These are phyloP conservation scores for Arxiozyma heterogenica DNA, from an alignment of 1,139 yeast genomes.

Conservation along the genomic window DNA sequence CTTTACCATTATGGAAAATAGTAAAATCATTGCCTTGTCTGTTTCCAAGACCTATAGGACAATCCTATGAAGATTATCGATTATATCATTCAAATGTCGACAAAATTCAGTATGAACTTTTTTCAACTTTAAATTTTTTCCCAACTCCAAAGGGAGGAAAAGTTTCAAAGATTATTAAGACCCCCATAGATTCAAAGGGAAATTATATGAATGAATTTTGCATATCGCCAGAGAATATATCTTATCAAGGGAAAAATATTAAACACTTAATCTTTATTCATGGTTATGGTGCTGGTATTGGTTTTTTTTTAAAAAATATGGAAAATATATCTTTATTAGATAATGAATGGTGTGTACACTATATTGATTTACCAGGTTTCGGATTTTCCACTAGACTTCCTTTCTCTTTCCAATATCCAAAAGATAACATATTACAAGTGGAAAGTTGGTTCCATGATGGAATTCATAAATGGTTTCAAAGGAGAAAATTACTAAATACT, in stretches of 20 bases:
- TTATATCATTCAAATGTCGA: constrained; percentile 12
- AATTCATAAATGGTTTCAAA: constrained; percentile 50
- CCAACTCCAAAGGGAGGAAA: constrained; percentile 16
- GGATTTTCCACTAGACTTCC: constrained; percentile 64
- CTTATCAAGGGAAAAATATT: background rate
- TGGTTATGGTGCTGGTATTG: constrained; percentile 75
- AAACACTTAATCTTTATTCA: constrained; percentile 47
- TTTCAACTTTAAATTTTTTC: constrained; percentile 34
- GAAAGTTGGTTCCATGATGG: constrained; percentile 69
- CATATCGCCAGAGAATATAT: constrained; percentile 39
- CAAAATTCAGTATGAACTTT: constrained; percentile 44
- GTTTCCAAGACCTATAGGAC: constrained; percentile 49
- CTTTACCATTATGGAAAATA: constrained; percentile 23
- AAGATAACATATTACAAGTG: constrained; percentile 26
- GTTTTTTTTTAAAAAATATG: constrained; percentile 57
- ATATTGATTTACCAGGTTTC: constrained; percentile 66
- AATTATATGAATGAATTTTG: constrained; percentile 56
- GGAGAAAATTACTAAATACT: constrained; percentile 37
- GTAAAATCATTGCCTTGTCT: constrained; percentile 31
- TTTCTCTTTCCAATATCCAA: constrained; percentile 35
- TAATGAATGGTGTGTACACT: constrained; percentile 55
- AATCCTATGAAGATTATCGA: constrained; percentile 46
- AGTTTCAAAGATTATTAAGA: constrained; percentile 29
- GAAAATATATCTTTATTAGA: constrained; percentile 28
- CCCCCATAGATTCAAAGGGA: constrained; percentile 35